phyloP scores from a whole-genome alignment of 2,329 filamentous ascomycete species.

The Ascocoryne sarcoides region DNA sequence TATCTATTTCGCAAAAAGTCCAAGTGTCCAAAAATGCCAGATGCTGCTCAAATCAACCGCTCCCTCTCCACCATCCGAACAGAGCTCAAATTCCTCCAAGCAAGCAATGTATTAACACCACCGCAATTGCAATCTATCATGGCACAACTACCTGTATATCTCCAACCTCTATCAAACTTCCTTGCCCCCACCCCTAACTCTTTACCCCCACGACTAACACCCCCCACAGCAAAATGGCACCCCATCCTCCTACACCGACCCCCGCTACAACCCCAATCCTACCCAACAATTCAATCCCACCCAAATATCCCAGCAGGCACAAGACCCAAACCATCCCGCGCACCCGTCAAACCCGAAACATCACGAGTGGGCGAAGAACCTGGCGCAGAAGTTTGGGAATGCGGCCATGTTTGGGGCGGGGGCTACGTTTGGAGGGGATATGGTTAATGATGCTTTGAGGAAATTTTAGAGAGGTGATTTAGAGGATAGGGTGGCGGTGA shows the following conservation, averaged over 20 bases:
- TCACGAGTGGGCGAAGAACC: slow-evolving; percentile 24
- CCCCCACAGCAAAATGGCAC: slow-evolving; percentile 22
- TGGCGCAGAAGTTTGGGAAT: slow-evolving; percentile 23
- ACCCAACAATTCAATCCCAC: slow-evolving; percentile 16
- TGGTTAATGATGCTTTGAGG: slow-evolving; percentile 22
- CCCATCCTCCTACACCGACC: slow-evolving; percentile 23
- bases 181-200: background rate
- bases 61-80: slow-evolving; percentile 22
- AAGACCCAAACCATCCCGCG: slow-evolving; percentile 26
- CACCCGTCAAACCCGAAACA: slow-evolving; percentile 25
- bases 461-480: too few species aligned
- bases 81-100: slow-evolving; percentile 27
- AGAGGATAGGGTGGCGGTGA: too few species aligned
- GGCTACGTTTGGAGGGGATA: slow-evolving; percentile 25
- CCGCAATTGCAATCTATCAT: slow-evolving; percentile 28
- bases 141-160: slow-evolving; percentile 27
- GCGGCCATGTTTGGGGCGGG: slow-evolving; percentile 28
- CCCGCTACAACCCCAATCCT: slow-evolving; percentile 18
- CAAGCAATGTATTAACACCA: slow-evolving; percentile 22
- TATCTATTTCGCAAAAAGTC: too few species aligned
- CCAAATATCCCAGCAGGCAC: slow-evolving; percentile 23
- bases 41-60: slow-evolving; percentile 22
- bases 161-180: slow-evolving; percentile 1
- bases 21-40: slow-evolving; percentile 18
- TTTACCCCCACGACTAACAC: slow-evolving; percentile 7